phyloP scores from a whole-genome alignment of 495 filamentous ascomycete genomes.

The Friedmanniomyces endolithicus region DNA sequence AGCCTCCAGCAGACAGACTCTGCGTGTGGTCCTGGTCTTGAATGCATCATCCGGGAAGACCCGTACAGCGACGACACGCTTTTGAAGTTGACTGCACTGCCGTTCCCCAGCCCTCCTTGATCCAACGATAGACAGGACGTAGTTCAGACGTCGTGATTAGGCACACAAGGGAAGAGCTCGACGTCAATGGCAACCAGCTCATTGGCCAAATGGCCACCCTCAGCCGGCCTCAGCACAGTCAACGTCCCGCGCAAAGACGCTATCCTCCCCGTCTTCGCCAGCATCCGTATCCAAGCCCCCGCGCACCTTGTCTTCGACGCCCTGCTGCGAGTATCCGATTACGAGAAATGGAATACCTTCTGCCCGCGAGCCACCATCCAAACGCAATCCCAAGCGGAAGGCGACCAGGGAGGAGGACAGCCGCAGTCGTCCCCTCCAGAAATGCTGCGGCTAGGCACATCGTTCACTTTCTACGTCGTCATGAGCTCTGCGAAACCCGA shows the following conservation, averaged over 20 bases:
- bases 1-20: too few relatives aligned
- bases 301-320: slow-evolving; percentile 10
- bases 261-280: slow-evolving; percentile 1
- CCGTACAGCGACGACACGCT: too few relatives aligned
- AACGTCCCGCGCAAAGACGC: slow-evolving; percentile 1
- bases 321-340: background rate
- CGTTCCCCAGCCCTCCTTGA: too few relatives aligned
- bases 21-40: too few relatives aligned
- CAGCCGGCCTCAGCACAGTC: slow-evolving; percentile 1
- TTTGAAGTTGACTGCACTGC: too few relatives aligned
- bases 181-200: background rate
- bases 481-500: slow-evolving; percentile 10
- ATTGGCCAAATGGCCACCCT: slow-evolving; percentile 3
- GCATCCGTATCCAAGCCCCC: slow-evolving; percentile 5
- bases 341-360: slow-evolving; percentile 16
- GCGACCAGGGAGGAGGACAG: too few relatives aligned
- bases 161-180: too few relatives aligned
- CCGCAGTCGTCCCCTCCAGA: too few relatives aligned
- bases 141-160: too few relatives aligned
- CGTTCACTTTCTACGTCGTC: slow-evolving; percentile 12
- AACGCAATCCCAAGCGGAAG: background rate
- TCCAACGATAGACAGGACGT: too few relatives aligned
- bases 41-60: too few relatives aligned
- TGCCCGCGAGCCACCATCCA: slow-evolving; percentile 5
- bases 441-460: slow-evolving; percentile 4